A percentile compares a stretch with the other conserved stretches of the same genome.
Conservation (phyloP, 2,329 filamentous ascomycete genomes). For the Byssochlamys sp. region DNA sequence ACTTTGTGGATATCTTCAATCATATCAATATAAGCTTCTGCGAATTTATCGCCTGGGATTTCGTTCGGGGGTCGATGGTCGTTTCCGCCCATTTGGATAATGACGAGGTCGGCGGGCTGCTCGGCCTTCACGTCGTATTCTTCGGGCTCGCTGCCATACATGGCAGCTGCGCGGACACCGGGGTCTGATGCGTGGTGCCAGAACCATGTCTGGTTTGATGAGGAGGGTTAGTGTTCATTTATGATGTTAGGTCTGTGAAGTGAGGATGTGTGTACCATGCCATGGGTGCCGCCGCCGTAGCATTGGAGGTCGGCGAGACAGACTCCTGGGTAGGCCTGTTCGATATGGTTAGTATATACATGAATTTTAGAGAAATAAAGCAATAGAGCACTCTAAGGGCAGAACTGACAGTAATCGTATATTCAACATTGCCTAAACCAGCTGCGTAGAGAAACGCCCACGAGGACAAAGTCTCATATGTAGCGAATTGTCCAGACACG, state of each 20-base stretch:
- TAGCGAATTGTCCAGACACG: slow-evolving; percentile 48
- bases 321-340: slow-evolving; percentile 45
- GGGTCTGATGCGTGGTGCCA: slow-evolving; percentile 52
- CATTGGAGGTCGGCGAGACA: slow-evolving; percentile 49
- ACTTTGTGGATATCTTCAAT: slow-evolving; percentile 31
- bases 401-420: slow-evolving; percentile 39
- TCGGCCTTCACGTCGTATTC: slow-evolving; percentile 16
- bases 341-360: slow-evolving; percentile 2
- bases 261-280: slow-evolving; percentile 26
- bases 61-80: slow-evolving; percentile 37
- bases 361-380: too few species aligned
- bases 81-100: slow-evolving; percentile 41
- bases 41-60: slow-evolving; percentile 29
- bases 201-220: slow-evolving; percentile 35
- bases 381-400: background rate
- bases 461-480: slow-evolving; percentile 49
- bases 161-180: slow-evolving; percentile 35
- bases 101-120: slow-evolving; percentile 29
- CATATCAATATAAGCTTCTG: slow-evolving; percentile 32
- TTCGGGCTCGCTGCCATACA: slow-evolving; percentile 32
- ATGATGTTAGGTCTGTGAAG: background rate
- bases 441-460: slow-evolving; percentile 49
- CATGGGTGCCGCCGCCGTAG: slow-evolving; percentile 44
- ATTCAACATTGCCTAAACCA: slow-evolving; percentile 51
- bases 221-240: slow-evolving; percentile 3